Conservation (phyloP, 2,329 filamentous ascomycete genomes). For the Colletotrichum musae region DNA sequence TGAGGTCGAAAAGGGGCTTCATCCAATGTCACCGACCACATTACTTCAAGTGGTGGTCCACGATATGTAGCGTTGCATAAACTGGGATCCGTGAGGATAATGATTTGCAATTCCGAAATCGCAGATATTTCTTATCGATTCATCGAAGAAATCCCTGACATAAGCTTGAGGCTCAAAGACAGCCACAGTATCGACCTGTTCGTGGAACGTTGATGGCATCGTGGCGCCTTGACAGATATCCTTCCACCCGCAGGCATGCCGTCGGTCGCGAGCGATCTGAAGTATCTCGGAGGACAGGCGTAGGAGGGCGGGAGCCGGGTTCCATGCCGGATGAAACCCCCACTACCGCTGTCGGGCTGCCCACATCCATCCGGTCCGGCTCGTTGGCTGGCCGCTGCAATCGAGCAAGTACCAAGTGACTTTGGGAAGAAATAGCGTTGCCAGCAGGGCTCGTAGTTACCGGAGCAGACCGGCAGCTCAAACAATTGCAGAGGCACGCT, state of each 20-base stretch:
- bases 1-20: slow-evolving; percentile 1
- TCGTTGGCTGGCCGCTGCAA: neutral
- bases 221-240: no score
- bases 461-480: no score
- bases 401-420: neutral
- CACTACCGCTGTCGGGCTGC: neutral
- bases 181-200: no score
- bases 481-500: neutral
- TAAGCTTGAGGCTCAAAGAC: no score
- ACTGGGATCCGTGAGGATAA: no score
- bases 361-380: slow-evolving; percentile 11
- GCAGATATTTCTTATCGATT: no score
- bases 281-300: neutral
- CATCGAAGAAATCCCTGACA: no score
- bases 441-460: neutral
- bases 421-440: neutral
- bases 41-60: no score
- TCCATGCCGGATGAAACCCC: slow-evolving; percentile 7
- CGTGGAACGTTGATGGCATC: no score
- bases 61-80: no score
- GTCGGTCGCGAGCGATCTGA: neutral
- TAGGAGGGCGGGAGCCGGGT: neutral
- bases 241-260: no score
- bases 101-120: no score
- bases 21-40: neutral